phyloP scores from a whole-genome alignment of 306 rosid species.

The Malus asiatica region DNA sequence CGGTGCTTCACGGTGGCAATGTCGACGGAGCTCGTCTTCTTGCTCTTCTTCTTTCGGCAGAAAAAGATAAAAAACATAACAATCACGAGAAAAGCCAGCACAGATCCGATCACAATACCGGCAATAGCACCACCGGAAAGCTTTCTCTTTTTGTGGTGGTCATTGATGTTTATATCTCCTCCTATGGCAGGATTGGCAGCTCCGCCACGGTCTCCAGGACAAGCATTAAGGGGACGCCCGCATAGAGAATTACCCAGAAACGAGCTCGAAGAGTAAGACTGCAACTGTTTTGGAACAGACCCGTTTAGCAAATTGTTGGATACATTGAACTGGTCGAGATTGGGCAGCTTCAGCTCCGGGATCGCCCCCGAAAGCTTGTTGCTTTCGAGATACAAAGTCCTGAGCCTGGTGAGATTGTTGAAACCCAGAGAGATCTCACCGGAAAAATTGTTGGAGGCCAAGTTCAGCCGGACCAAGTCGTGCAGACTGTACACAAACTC shows the following conservation, averaged over 20 bases:
- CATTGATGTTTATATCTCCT: neutral
- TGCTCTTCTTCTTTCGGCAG: constrained; percentile 32
- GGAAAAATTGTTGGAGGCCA: constrained; percentile 42
- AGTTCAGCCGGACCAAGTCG: constrained; percentile 37
- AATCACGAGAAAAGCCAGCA: constrained; percentile 19
- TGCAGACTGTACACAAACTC: constrained; percentile 15
- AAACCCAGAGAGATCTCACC: constrained; percentile 35
- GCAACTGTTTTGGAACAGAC: constrained; percentile 26
- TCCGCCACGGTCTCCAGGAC: constrained; percentile 19
- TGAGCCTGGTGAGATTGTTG: constrained; percentile 33
- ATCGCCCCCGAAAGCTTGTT: constrained; percentile 30
- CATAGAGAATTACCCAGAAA: constrained; percentile 32
- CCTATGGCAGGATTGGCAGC: neutral
- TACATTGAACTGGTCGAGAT: constrained; percentile 34
- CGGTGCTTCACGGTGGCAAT: constrained; percentile 28
- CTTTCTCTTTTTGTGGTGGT: constrained; percentile 6
- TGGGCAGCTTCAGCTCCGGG: constrained; percentile 25
- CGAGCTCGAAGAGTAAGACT: constrained; percentile 20
- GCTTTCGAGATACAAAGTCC: constrained; percentile 31
- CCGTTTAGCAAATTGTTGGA: constrained; percentile 36
- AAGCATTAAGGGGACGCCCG: constrained; percentile 29
- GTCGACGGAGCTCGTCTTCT: constrained; percentile 36
- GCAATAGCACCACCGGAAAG: constrained; percentile 40
- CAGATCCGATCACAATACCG: constrained; percentile 42
- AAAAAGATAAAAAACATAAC: constrained; percentile 20